Evolutionary conservation across 805 yeast species (phyloP).

Genomic region (Komagataella phaffii): DNA sequence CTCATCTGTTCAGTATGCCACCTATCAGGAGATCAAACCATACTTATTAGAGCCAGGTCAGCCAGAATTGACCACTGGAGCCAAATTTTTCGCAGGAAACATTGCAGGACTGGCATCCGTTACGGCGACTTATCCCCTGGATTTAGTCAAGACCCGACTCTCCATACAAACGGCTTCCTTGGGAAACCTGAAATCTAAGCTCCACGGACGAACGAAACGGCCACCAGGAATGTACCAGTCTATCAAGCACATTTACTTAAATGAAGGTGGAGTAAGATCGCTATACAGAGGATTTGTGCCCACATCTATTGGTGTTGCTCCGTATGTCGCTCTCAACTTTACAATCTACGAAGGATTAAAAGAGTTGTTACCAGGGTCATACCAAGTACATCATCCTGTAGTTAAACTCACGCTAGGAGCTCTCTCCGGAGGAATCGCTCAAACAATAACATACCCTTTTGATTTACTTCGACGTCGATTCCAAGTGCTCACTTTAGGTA

Average conservation of each 20-base stretch:
- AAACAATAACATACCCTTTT: conserved; percentile 81
- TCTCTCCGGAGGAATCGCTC: conserved; percentile 78
- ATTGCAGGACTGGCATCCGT: conserved; percentile 75
- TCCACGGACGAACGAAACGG: conserved; percentile 11
- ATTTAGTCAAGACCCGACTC: conserved; percentile 78
- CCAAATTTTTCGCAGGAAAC: conserved; percentile 66
- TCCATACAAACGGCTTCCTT: conserved; percentile 75
- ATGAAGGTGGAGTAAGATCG: conserved; percentile 75
- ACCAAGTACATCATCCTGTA: conserved; percentile 16
- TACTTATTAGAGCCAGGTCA: conserved; percentile 12
- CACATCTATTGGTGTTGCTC: conserved; percentile 91
- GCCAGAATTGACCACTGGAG: conserved; percentile 31
- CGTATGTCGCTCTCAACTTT: conserved; percentile 88
- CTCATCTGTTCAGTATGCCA: conserved; percentile 86
- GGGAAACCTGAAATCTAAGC: conserved; percentile 31
- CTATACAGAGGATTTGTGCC: conserved; percentile 80
- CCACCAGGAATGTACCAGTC: conserved; percentile 67
- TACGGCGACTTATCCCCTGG: conserved; percentile 81
- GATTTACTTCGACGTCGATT: conserved; percentile 81
- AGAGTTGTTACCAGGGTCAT: conserved; percentile 28
- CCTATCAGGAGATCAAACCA: conserved; percentile 51
- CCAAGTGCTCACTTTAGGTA: conserved; percentile 80
- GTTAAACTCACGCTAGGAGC: conserved; percentile 74
- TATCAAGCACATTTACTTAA: conserved; percentile 40
- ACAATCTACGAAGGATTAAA: conserved; percentile 77